phyloP scores from a whole-genome alignment of 2,329 filamentous ascomycete genomes.

The Ceratocystiopsis sp. region DNA sequence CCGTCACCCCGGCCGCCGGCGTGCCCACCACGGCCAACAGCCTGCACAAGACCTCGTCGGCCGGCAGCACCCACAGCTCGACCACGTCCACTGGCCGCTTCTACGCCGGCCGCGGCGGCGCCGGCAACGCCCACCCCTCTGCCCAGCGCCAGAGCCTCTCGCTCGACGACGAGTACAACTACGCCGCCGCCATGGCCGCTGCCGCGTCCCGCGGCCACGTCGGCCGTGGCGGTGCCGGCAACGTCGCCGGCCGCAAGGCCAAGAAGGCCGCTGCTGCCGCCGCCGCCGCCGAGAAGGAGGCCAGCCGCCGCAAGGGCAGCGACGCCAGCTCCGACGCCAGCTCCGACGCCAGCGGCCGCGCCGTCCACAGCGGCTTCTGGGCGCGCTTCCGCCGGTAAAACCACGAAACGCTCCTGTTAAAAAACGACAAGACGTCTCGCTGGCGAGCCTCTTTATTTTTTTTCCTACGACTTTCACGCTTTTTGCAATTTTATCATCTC shows the following conservation, averaged over 20 bases:
- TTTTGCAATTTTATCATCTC: background rate
- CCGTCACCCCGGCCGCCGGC: conserved; percentile 29
- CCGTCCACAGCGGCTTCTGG: conserved; percentile 16
- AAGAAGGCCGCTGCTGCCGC: too few relatives aligned
- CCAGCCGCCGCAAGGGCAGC: conserved; percentile 13
- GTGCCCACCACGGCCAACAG: conserved; percentile 29
- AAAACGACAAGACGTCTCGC: background rate
- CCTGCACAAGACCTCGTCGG: conserved; percentile 21
- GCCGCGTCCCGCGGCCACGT: conserved; percentile 39
- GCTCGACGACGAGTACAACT: conserved; percentile 50
- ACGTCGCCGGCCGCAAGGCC: conserved; percentile 18
- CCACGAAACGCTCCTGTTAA: background rate
- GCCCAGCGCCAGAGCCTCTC: conserved; percentile 39
- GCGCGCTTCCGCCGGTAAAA: conserved; percentile 21
- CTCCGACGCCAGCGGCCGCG: conserved; percentile 4
- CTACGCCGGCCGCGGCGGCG: conserved; percentile 49
- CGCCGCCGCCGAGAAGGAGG: conserved; percentile 4
- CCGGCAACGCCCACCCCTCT: conserved; percentile 42
- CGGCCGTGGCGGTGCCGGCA: conserved; percentile 48
- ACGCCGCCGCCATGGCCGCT: conserved; percentile 34
- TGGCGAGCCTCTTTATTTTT: background rate
- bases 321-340: conserved; percentile 15
- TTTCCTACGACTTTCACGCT: background rate
- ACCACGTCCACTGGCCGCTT: conserved; percentile 31
- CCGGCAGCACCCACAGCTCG: conserved; percentile 21